Evolutionary conservation across 306 rosid species (phyloP), one percentile per base, ranked within the genome.

Genomic region (Quercus variabilis): DNA sequence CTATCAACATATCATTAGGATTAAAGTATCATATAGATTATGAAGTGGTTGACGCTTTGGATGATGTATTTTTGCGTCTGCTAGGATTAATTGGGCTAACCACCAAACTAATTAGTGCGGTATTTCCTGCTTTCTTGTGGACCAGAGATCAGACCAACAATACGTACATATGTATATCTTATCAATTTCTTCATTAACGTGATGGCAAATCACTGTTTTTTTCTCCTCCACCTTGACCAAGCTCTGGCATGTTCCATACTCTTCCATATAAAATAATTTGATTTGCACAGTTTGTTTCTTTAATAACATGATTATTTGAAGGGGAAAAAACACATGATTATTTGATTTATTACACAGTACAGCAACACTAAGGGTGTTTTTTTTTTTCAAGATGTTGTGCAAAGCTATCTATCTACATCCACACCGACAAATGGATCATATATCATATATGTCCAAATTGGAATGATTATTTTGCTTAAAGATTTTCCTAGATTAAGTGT

Each of bases 71-170:
- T 73, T 55, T 35, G 68, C 28, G 21, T n/a, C 35, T 67, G 55
- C 6, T 15, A 26, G 71, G 62, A 64, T 56, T 69, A 38, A 55
- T 63, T 68, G 69, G 81, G 67, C 28, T 20, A 77, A 56, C 81
- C 56, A 55, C 81, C 69, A 20, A 51, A 30, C 74, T 33, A 52
- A 69, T 35, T 35, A 55, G 38, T 55, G 30, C 33, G 17, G 65
- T 20, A 31, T 38, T 54, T 77, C 15, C 23, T 33, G 52, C 17
- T 33, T 67, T 33, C 71, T 67, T 67, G 51, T 33, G 8, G 14
- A 35, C 49, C 10, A 67, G 43, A 0, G 14, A 35, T 25, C 10
- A 67, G 43, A 0, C 52, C 51, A 67, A 31, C 49, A 12, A 31
- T 62, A 26, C n/a, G 19, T 15, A 67, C 52, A 2, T 33, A 35